phyloP scores from a whole-genome alignment of 2,329 filamentous ascomycete genomes.

The Xylaria arbuscula region DNA sequence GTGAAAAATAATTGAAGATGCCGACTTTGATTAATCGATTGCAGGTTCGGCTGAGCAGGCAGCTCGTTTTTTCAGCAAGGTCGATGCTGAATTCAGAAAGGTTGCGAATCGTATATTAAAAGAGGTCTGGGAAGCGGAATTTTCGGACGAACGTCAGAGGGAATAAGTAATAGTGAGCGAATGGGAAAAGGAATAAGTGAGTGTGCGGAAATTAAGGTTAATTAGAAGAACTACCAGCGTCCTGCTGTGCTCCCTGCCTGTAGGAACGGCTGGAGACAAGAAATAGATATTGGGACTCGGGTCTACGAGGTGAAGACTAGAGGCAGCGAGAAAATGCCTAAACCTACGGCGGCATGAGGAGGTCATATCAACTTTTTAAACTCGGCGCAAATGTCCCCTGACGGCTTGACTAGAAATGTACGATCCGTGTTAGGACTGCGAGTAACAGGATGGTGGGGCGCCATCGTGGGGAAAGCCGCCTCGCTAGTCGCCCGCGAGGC shows the following conservation, averaged over 20 bases:
- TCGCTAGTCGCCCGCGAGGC: slow-evolving; percentile 16
- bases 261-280: slow-evolving; percentile 26
- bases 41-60: neutral
- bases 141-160: neutral
- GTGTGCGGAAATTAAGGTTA: slow-evolving; percentile 33
- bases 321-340: slow-evolving; percentile 42
- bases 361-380: slow-evolving; percentile 40
- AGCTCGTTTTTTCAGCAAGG: slow-evolving; percentile 1
- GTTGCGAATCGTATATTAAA: slow-evolving; percentile 5
- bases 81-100: slow-evolving; percentile 1
- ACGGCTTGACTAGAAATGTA: slow-evolving; percentile 25
- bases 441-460: slow-evolving; percentile 40
- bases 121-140: slow-evolving; percentile 1
- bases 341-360: slow-evolving; percentile 16
- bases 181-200: neutral
- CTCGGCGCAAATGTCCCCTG: slow-evolving; percentile 33
- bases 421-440: slow-evolving; percentile 39
- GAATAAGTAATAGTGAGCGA: neutral
- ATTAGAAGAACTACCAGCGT: slow-evolving; percentile 62
- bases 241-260: slow-evolving; percentile 52
- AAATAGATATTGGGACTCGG: slow-evolving; percentile 44
- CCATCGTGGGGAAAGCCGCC: slow-evolving; percentile 40
- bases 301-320: slow-evolving; percentile 47
- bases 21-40: slow-evolving; percentile 13
- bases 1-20: neutral